Base-by-base conservation (phyloP, 225 moss, liverwort and hornwort genomes). In the Ulota crispa region DNA sequence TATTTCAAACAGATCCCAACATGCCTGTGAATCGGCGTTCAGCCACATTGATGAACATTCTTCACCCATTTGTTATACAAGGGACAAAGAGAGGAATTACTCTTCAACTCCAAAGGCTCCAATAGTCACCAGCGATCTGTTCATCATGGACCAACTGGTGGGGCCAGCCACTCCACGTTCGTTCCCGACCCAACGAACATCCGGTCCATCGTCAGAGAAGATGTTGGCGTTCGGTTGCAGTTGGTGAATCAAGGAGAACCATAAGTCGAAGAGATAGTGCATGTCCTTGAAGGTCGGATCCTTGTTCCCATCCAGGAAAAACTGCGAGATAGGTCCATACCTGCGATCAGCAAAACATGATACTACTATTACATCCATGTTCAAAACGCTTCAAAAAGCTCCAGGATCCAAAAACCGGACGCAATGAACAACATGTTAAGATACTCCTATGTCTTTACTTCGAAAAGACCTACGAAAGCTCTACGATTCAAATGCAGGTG, bases 61-160 rank as follows among this genome's bases (percentile, higher is more conserved):
- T 54, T 76, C 73, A 64, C 36, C 32, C 24, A 41, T 67, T 5
- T 72, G 9, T 66, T 70, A 19, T 8, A 47, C 54, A 55, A 75
- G 12, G 70, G 47, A 23, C 31, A 56, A n/a, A 77, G 57, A 63
- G 72, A 71, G 68, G 34, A 28, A 67, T 78, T 86, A 95, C 92
- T 86, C 81, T 68, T 86, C 65, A 61, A 85, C 56, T 53, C 83
- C 71, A 61, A 69, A 47, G 45, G 84, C 88, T 74, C 96, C 96
- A 30, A 92, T 92, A 5, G 88, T 78, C 60, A 97, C 87, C 2
- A 82, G 28, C 11, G 97, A 92, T 66, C 84, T 80, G 80, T 97
- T 97, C 86, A 97, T 89, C 95, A 95, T 97, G 73, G 89, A 88
- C 97, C 97, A 97, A 78, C 90, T 92, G 68, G 93, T 90, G 34